Conservation (phyloP, 1,139 yeast genomes). For the Debaryomyces robertsiae region DNA sequence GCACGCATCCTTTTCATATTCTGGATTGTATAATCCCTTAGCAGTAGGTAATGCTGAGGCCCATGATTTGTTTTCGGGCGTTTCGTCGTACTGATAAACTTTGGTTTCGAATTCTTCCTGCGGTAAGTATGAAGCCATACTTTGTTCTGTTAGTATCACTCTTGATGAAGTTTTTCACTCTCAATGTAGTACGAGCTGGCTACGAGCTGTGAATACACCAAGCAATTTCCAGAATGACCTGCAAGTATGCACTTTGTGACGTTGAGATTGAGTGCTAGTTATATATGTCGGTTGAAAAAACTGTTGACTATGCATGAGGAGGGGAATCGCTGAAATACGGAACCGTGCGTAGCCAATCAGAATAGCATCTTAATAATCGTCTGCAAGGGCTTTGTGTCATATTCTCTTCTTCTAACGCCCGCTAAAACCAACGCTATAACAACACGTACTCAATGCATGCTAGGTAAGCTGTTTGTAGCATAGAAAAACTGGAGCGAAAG, state of each 20-base stretch:
- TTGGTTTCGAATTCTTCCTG: slow-evolving; percentile 43
- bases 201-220: background rate
- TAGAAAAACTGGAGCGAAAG: no score
- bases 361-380: slow-evolving; percentile 1
- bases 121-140: slow-evolving; percentile 40
- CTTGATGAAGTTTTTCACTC: background rate
- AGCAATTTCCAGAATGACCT: no score
- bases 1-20: slow-evolving; percentile 93
- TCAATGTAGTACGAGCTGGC: background rate
- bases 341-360: slow-evolving; percentile 3
- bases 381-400: slow-evolving; percentile 4
- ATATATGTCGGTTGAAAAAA: background rate
- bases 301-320: slow-evolving; percentile 3
- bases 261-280: background rate
- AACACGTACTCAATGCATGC: no score
- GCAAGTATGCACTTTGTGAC: background rate
- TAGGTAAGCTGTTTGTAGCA: background rate
- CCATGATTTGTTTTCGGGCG: slow-evolving; percentile 84
- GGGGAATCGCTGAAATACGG: slow-evolving; percentile 5
- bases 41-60: slow-evolving; percentile 85
- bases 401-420: background rate
- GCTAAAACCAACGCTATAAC: no score
- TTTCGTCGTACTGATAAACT: slow-evolving; percentile 69
- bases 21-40: slow-evolving; percentile 93
- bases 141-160: slow-evolving; percentile 5